Evolutionary conservation across 2,329 filamentous ascomycete species (phyloP).

Genomic region (Intubia oerlemansii): DNA sequence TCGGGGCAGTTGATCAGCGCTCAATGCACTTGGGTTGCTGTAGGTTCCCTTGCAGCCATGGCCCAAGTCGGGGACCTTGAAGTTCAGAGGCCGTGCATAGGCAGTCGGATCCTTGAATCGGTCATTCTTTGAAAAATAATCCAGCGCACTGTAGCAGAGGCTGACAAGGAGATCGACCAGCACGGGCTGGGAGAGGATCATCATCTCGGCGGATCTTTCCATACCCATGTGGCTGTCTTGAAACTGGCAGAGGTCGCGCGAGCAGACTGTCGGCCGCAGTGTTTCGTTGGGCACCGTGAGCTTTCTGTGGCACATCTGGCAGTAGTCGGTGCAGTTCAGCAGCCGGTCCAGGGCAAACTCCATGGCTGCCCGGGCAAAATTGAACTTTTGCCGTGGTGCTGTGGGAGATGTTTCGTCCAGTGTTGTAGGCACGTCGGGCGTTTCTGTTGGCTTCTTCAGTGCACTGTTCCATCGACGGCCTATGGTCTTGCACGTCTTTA

Average conservation of each 20-base stretch:
- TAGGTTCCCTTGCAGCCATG: no score
- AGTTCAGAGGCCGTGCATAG: not conserved
- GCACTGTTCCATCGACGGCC: no score
- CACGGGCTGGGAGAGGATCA: slow-evolving; percentile 56
- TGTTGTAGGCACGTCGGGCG: no score
- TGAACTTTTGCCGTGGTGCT: no score
- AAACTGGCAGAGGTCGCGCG: slow-evolving; percentile 53
- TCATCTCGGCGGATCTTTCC: slow-evolving; percentile 67
- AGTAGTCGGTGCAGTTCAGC: slow-evolving; percentile 66
- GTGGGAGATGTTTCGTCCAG: no score
- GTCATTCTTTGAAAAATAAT: not conserved
- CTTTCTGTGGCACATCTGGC: slow-evolving; percentile 60
- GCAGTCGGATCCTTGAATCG: not conserved
- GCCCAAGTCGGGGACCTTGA: not conserved
- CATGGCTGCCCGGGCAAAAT: no score
- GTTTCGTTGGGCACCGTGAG: slow-evolving; percentile 43
- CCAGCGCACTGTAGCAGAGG: slow-evolving; percentile 45
- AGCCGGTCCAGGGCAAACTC: slow-evolving; percentile 63
- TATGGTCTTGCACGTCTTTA: no score
- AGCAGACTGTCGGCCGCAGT: slow-evolving; percentile 63
- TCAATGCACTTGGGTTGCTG: no score
- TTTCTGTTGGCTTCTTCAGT: no score
- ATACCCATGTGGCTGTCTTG: slow-evolving; percentile 79
- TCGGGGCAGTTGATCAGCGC: not conserved
- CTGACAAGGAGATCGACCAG: slow-evolving; percentile 72